Percentiles rank a stretch among this genome's conserved stretches.
These are phyloP conservation scores for Gracilariopsis chorda DNA, from an alignment of 23 red algal species.

Conservation along the genomic window DNA sequence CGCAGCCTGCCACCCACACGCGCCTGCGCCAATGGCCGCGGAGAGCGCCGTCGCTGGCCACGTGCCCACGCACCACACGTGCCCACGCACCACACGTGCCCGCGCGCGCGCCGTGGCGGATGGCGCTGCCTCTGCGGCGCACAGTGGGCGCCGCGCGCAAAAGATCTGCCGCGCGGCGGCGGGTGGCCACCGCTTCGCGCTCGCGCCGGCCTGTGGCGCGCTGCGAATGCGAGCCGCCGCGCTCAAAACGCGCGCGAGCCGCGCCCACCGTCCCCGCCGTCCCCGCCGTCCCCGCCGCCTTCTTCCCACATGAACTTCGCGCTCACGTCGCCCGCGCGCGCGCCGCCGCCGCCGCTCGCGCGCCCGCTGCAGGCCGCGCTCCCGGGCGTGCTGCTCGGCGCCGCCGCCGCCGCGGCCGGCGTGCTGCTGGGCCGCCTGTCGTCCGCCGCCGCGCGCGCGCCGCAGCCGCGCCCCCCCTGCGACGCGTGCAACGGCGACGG, in stretches of 20 bases:
- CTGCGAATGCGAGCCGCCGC: background rate
- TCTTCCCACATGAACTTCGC: background rate
- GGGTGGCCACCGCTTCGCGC: too few species aligned
- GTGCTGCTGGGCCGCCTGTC: background rate
- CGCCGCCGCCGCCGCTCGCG: background rate
- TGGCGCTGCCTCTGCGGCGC: too few species aligned
- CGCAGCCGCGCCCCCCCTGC: background rate
- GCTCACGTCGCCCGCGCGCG: background rate
- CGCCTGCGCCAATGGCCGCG: background rate
- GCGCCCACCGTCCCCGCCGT: background rate
- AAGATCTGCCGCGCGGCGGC: too few species aligned
- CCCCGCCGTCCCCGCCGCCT: background rate
- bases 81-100: background rate
- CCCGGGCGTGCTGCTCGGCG: conserved; percentile 16
- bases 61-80: background rate
- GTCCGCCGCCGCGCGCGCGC: background rate
- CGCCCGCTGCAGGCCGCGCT: background rate
- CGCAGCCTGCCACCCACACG: background rate
- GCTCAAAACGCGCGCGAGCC: background rate
- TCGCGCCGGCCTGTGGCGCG: background rate
- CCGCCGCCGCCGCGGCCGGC: conserved; percentile 20
- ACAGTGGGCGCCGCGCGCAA: background rate
- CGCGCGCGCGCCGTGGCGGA: background rate
- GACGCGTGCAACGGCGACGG: conserved; percentile 5
- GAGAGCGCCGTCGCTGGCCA: background rate